These are phyloP conservation scores for Rhodomyrtus psidioides DNA, from an alignment of 441 rosid genomes.

Conservation along the genomic window DNA sequence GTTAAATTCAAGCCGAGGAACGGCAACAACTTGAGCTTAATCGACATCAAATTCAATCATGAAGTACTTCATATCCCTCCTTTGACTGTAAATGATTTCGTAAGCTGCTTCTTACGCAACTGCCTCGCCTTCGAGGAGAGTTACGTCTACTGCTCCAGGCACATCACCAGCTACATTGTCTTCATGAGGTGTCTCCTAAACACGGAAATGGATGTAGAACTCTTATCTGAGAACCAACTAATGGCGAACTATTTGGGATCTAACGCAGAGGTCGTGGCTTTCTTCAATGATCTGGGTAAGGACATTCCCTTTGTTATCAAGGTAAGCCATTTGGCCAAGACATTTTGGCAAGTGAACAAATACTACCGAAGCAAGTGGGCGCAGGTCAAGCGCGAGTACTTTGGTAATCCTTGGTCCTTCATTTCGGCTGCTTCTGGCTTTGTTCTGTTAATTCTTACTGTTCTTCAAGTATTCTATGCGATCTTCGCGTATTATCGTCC, in stretches of 20 bases:
- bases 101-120: not conserved
- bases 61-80: conserved; percentile 35
- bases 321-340: not conserved
- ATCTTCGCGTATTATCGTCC: too few species aligned
- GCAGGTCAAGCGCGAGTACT: not conserved
- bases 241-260: not conserved
- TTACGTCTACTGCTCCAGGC: not conserved
- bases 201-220: rapidly evolving
- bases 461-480: too few species aligned
- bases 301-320: not conserved
- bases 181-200: not conserved
- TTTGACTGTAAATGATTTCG: conserved; percentile 15
- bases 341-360: not conserved
- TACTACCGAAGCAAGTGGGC: not conserved
- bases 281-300: not conserved
- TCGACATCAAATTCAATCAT: conserved; percentile 16
- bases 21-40: conserved; percentile 30
- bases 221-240: not conserved
- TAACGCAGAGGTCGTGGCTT: not conserved
- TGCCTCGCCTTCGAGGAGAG: not conserved
- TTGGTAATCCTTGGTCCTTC: too few species aligned
- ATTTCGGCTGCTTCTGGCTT: too few species aligned
- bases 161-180: not conserved
- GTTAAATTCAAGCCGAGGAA: conserved; percentile 20
- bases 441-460: too few species aligned